A percentile compares a stretch with the other conserved stretches of the same genome.
These are phyloP conservation scores for Medicago ruthenica DNA, from an alignment of 306 rosid species.

Conservation along the genomic window DNA sequence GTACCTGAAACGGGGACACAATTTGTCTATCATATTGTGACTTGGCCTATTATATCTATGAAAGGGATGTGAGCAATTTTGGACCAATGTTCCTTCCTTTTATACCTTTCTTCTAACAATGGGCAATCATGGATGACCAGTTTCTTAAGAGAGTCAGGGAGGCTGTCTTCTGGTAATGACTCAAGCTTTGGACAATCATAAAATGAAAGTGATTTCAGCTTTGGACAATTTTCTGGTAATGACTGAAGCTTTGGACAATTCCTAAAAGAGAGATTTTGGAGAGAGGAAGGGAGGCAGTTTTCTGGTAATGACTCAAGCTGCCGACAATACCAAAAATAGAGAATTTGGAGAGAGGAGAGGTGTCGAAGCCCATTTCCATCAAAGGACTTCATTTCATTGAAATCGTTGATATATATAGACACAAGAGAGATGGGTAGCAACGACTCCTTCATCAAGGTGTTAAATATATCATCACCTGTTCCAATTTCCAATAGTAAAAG, in stretches of 20 bases:
- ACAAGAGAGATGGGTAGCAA: background rate
- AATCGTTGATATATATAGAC: background rate
- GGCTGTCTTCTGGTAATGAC: background rate
- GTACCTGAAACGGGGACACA: background rate
- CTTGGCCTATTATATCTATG: fast-evolving
- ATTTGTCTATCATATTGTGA: background rate
- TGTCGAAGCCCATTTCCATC: background rate
- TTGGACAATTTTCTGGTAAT: background rate
- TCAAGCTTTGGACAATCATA: background rate
- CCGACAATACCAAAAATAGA: too few species aligned
- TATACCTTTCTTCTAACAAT: background rate
- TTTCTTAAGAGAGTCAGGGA: background rate
- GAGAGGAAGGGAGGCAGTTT: too few species aligned
- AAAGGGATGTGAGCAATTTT: background rate
- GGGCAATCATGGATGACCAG: background rate
- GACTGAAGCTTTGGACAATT: background rate
- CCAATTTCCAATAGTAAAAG: background rate
- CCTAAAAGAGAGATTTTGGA: too few species aligned
- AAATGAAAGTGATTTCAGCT: background rate
- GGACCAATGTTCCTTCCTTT: background rate
- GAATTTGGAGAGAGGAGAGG: background rate
- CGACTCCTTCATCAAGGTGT: background rate
- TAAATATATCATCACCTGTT: background rate
- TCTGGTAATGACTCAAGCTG: too few species aligned
- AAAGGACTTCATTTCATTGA: background rate